Percentiles rank a stretch among this genome's conserved stretches.
These are phyloP conservation scores for Fusarium piperis DNA, from an alignment of 2,329 filamentous ascomycete genomes.

Conservation along the genomic window DNA sequence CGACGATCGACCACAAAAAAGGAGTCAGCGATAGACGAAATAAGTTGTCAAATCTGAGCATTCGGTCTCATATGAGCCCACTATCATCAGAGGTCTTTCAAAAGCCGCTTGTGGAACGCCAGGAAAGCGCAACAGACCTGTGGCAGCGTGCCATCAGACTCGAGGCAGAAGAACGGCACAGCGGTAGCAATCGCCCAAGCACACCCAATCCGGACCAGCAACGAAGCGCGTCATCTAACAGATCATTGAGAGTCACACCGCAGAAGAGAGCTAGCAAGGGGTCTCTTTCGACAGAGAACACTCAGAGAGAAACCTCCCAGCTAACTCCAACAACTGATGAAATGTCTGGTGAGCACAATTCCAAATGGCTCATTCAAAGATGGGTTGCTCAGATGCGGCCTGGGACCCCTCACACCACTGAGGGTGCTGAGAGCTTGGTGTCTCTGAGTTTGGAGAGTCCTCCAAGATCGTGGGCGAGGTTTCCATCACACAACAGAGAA, in stretches of 20 bases:
- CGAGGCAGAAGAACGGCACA: constrained; percentile 34
- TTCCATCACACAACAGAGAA: constrained; percentile 45
- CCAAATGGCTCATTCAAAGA: constrained; percentile 31
- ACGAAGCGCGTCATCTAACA: neutral
- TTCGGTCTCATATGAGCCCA: constrained; percentile 19
- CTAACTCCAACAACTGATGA: constrained; percentile 26
- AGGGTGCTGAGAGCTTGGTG: neutral
- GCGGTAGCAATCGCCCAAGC: constrained; percentile 13
- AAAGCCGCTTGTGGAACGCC: constrained; percentile 13
- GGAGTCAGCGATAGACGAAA: constrained; percentile 19
- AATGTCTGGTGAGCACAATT: constrained; percentile 5
- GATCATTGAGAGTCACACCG: neutral
- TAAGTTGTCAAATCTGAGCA: constrained; percentile 27
- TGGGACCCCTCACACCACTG: neutral
- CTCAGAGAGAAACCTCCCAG: constrained; percentile 10
- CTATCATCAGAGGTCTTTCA: constrained; percentile 11
- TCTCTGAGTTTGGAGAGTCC: constrained; percentile 23
- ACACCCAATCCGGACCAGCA: neutral
- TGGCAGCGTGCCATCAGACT: constrained; percentile 43
- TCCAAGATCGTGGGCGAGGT: constrained; percentile 49
- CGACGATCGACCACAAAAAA: neutral
- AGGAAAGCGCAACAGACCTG: constrained; percentile 39
- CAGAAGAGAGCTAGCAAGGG: constrained; percentile 5
- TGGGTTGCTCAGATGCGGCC: constrained; percentile 33
- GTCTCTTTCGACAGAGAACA: neutral